Percentiles rank a stretch among this genome's conserved stretches.
These are phyloP conservation scores for Scopulariopsis brevicaulis DNA, from an alignment of 2,329 filamentous ascomycete genomes.

Conservation along the genomic window DNA sequence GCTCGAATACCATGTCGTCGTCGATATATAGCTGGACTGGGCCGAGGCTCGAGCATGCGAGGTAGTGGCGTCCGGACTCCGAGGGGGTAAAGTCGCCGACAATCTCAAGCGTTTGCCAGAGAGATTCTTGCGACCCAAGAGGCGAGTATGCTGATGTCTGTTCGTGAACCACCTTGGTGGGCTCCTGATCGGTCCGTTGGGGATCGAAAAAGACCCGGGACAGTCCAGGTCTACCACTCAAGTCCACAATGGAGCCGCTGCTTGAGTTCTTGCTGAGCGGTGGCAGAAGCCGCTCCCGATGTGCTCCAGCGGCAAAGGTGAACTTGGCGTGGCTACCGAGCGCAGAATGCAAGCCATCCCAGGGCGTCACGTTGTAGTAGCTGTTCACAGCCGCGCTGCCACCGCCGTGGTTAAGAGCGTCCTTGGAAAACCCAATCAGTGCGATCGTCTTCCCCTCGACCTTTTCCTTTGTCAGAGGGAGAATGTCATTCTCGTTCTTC, in stretches of 20 bases:
- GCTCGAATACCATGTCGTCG: neutral
- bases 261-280: neutral
- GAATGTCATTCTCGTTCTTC: constrained; percentile 45
- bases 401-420: constrained; percentile 22
- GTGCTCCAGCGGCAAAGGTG: neutral
- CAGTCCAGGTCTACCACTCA: constrained; percentile 13
- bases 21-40: neutral
- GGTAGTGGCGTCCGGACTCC: neutral
- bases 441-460: neutral
- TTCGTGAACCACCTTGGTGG: too few species aligned
- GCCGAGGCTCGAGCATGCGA: neutral
- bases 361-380: constrained; percentile 15
- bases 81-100: neutral
- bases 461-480: constrained; percentile 35
- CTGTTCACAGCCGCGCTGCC: constrained; percentile 22
- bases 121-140: neutral
- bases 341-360: neutral
- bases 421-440: constrained; percentile 17
- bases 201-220: too few species aligned
- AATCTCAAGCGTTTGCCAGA: neutral
- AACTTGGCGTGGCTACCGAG: neutral
- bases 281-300: neutral
- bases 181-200: too few species aligned
- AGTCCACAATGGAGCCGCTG: neutral
- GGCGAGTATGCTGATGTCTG: neutral